Evolutionary conservation across 2,329 filamentous ascomycete species (phyloP).

Genomic region (Phoma sp.): DNA sequence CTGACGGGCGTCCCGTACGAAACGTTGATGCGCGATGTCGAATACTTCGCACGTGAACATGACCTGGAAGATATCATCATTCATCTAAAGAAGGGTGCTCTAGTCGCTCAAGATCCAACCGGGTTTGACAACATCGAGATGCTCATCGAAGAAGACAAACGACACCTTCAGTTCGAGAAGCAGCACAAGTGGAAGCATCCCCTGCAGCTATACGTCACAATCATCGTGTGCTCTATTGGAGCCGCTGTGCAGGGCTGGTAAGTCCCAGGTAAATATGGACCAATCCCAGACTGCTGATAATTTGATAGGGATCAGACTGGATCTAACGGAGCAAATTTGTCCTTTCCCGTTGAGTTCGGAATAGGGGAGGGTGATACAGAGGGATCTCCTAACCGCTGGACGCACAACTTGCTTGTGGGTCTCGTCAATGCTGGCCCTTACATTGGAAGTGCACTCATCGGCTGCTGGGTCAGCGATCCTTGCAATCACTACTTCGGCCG

Average conservation of each 20-base stretch:
- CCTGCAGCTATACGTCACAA: conserved; percentile 66
- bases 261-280: not conserved
- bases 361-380: conserved; percentile 44
- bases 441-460: conserved; percentile 37
- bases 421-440: conserved; percentile 35
- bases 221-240: conserved; percentile 70
- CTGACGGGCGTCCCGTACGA: conserved; percentile 61
- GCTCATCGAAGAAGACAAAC: conserved; percentile 66
- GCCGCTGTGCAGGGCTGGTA: conserved; percentile 59
- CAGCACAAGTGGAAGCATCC: conserved; percentile 68
- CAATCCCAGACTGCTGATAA: too few species aligned
- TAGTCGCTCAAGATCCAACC: conserved; percentile 72
- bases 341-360: conserved; percentile 62
- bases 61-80: conserved; percentile 51
- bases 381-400: conserved; percentile 23
- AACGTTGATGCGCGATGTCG: conserved; percentile 61
- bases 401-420: conserved; percentile 24
- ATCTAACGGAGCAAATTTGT: conserved; percentile 59
- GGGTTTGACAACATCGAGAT: conserved; percentile 66
- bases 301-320: conserved; percentile 64
- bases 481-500: conserved; percentile 38
- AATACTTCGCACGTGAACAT: conserved; percentile 68
- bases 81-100: conserved; percentile 59
- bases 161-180: conserved; percentile 65
- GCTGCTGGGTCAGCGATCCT: conserved; percentile 37